phyloP scores from a whole-genome alignment of 495 filamentous ascomycete genomes.

The Pseudomonodictys pantanalensis region DNA sequence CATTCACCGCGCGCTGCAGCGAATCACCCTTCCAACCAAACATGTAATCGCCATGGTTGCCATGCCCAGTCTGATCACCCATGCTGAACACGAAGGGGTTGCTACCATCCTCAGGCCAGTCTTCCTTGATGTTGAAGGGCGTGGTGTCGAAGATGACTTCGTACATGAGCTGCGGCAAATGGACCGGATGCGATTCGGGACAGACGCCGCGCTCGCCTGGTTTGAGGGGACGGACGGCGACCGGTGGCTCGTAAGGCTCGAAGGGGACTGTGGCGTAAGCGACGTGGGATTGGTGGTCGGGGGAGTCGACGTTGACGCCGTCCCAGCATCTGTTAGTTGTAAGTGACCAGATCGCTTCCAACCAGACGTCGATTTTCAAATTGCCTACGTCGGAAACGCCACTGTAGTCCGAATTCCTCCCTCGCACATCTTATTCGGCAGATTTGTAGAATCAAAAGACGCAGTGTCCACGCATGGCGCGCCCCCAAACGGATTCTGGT shows the following conservation, averaged over 20 bases:
- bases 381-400: no score
- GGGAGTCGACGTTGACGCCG: slow-evolving; percentile 52
- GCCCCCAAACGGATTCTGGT: slow-evolving; percentile 46
- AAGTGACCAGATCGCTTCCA: slow-evolving; percentile 46
- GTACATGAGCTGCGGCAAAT: slow-evolving; percentile 51
- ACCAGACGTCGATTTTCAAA: no score
- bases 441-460: slow-evolving; percentile 45
- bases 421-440: slow-evolving; percentile 43
- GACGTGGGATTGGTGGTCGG: slow-evolving; percentile 51
- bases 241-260: slow-evolving; percentile 22
- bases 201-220: slow-evolving; percentile 40
- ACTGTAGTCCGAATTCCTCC: slow-evolving; percentile 50
- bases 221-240: slow-evolving; percentile 10
- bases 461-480: slow-evolving; percentile 52
- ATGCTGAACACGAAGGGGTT: slow-evolving; percentile 50
- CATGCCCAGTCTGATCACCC: slow-evolving; percentile 49
- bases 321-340: slow-evolving; percentile 56
- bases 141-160: slow-evolving; percentile 51
- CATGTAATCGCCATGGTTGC: slow-evolving; percentile 48
- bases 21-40: slow-evolving; percentile 49
- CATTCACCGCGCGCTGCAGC: slow-evolving; percentile 42
- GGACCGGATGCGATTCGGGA: slow-evolving; percentile 48
- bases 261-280: slow-evolving; percentile 44
- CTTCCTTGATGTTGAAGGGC: slow-evolving; percentile 40
- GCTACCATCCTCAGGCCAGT: slow-evolving; percentile 45